Evolutionary conservation across 352 stramenopile species (phyloP), one percentile per base, ranked within the genome.

Genomic region (Pilasporangium apinafurcum): DNA sequence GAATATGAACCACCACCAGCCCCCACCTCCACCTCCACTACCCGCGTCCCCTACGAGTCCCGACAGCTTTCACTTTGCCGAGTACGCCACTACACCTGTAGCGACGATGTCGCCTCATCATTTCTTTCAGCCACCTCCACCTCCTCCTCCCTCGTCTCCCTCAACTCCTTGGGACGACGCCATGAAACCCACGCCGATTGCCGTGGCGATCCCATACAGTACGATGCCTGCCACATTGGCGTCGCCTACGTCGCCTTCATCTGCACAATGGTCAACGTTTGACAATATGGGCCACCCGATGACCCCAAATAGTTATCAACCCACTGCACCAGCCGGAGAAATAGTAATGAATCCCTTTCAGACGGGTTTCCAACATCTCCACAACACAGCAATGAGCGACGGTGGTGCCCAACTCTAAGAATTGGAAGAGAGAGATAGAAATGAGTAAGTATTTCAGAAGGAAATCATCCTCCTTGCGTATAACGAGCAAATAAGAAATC

Each of bases 321-420:
- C n/a, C 14, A 46, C 37, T 3, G 31, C 28, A 5, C 37, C 46
- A 6, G 28, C 37, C 42, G n/a, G n/a, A 40, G 28, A 29, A 41
- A 7, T 31, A 16, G 6, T 29, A 14, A 16, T 10, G 37, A 40
- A 42, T 14, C 40, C 44, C 31, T 48, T 60, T 31, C 43, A 51
- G 17, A 54, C 48, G 7, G 20, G 59, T 20, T 62, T 62, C 43
- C 39, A 37, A 12, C 43, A 59, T 8, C 37, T 62, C 10, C 53
- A 59, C 48, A 29, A 55, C 36, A 62, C 49, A 29, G 63, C 63
- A 1, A 24, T 63, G 1, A 39, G n/a, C n/a, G n/a, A 53, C 14
- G 46, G 56, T 7, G 47, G 55, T 1, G 10, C 28, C n/a, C 22
- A 24, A 27, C 43, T 33, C 12, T 59, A 53, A 34, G 37, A 44